Conservation (phyloP, 148 eudicot genomes). For the Arctostaphylos glauca region DNA sequence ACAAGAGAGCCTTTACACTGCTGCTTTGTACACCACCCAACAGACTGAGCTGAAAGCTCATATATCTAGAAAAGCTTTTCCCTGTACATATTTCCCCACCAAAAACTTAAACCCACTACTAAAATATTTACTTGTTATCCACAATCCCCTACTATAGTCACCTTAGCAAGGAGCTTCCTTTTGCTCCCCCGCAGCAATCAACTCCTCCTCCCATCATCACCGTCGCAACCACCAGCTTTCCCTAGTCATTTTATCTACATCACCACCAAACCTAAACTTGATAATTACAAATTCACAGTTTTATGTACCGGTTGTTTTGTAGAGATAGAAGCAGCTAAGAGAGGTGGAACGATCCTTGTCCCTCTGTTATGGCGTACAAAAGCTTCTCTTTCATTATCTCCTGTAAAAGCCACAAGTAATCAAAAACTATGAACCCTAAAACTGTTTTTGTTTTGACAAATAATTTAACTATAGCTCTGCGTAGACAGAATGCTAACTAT, state of each 20-base stretch:
- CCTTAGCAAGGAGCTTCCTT: slow-evolving; percentile 12
- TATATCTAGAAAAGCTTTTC: not conserved
- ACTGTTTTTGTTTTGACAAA: not conserved
- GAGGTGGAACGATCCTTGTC: slow-evolving; percentile 95
- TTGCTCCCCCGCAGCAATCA: slow-evolving; percentile 6
- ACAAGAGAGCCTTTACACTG: not conserved
- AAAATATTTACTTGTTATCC: slow-evolving; percentile 1
- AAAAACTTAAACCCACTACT: slow-evolving; percentile 8
- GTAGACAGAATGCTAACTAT: not conserved
- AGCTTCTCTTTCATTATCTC: slow-evolving; percentile 89
- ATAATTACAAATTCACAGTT: slow-evolving; percentile 46
- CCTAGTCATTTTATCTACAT: slow-evolving; percentile 7
- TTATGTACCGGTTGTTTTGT: slow-evolving; percentile 18
- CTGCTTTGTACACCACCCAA: not conserved
- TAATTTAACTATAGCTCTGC: not conserved
- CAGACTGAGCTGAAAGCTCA: not conserved
- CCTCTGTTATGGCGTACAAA: slow-evolving; percentile 81
- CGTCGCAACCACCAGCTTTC: not conserved
- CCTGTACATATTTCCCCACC: slow-evolving; percentile 20
- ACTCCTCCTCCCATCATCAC: not conserved
- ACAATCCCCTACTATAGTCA: not conserved
- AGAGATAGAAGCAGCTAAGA: slow-evolving; percentile 36
- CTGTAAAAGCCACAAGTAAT: slow-evolving; percentile 34
- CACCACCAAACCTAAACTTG: slow-evolving; percentile 28
- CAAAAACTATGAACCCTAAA: not conserved